Percentiles rank a stretch among this genome's conserved stretches.
phyloP scores from a whole-genome alignment of 495 filamentous ascomycete genomes.

The Penicillium verhagenii region DNA sequence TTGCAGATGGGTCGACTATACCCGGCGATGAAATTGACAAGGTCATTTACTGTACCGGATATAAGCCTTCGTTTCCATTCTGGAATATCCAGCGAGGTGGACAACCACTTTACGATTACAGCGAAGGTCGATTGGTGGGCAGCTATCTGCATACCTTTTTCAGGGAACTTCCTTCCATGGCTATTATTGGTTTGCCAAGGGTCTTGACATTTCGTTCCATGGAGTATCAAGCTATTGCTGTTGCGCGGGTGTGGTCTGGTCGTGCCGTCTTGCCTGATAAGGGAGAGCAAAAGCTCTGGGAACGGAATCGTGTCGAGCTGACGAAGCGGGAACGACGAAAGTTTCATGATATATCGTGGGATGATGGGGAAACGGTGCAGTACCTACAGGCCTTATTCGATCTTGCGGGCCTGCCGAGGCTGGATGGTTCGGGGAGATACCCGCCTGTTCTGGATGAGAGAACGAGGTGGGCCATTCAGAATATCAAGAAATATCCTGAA shows the following conservation, averaged over 20 bases:
- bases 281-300: not conserved
- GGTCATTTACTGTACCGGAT: conserved; percentile 2
- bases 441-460: not conserved
- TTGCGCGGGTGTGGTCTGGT: conserved; percentile 2
- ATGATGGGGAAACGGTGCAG: not conserved
- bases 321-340: not conserved
- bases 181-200: not conserved
- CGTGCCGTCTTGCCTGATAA: not conserved
- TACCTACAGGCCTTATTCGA: conserved; percentile 1
- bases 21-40: not conserved
- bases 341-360: conserved; percentile 1
- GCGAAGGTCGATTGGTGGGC: not conserved
- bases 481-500: conserved; percentile 2
- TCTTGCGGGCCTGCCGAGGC: not conserved
- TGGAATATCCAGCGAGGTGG: not conserved
- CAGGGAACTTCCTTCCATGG: not conserved
- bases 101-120: not conserved
- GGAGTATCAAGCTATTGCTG: conserved; percentile 4
- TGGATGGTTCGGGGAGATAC: not conserved
- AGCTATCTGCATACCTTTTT: conserved; percentile 3
- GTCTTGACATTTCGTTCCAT: conserved; percentile 5
- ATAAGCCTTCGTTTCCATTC: conserved; percentile 2
- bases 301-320: not conserved
- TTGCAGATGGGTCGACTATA: not conserved
- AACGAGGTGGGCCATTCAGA: conserved; percentile 1